Evolutionary conservation across 2,329 filamentous ascomycete species (phyloP).

Genomic region (Tolypocladium ophioglossoides): DNA sequence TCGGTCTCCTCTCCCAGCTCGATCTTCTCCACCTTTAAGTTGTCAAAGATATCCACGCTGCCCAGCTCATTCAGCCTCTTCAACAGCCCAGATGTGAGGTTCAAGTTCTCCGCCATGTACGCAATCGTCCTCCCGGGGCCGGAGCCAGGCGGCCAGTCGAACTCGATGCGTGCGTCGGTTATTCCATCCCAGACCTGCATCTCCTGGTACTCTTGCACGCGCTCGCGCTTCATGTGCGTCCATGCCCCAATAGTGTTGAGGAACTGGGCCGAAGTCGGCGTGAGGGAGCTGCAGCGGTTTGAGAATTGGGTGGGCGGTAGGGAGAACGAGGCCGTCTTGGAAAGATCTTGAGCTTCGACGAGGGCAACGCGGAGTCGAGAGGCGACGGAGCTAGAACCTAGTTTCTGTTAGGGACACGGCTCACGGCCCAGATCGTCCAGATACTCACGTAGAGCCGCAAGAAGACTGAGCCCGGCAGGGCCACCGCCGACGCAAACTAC

Average conservation of each 20-base stretch:
- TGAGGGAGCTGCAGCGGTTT: conserved; percentile 92
- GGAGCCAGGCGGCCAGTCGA: conserved; percentile 55
- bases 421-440: neutral
- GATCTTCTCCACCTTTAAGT: conserved; percentile 71
- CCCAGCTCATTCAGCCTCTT: conserved; percentile 60
- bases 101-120: conserved; percentile 94
- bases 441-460: conserved; percentile 59
- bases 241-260: conserved; percentile 78
- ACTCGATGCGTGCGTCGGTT: conserved; percentile 76
- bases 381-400: conserved; percentile 67
- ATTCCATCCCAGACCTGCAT: conserved; percentile 99
- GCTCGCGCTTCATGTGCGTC: conserved; percentile 59
- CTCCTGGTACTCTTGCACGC: conserved; percentile 80
- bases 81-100: conserved; percentile 72
- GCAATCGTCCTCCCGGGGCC: conserved; percentile 59
- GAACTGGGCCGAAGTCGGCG: conserved; percentile 76
- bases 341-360: conserved; percentile 79
- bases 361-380: conserved; percentile 74
- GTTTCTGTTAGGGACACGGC: neutral
- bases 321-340: conserved; percentile 55
- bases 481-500: conserved; percentile 87
- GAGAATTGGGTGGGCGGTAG: conserved; percentile 64
- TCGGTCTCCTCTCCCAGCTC: conserved; percentile 58
- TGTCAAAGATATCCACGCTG: conserved; percentile 61
- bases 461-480: conserved; percentile 75